Base-by-base conservation (phyloP, 2,329 filamentous ascomycete genomes). In the Metarhizium brunneum region DNA sequence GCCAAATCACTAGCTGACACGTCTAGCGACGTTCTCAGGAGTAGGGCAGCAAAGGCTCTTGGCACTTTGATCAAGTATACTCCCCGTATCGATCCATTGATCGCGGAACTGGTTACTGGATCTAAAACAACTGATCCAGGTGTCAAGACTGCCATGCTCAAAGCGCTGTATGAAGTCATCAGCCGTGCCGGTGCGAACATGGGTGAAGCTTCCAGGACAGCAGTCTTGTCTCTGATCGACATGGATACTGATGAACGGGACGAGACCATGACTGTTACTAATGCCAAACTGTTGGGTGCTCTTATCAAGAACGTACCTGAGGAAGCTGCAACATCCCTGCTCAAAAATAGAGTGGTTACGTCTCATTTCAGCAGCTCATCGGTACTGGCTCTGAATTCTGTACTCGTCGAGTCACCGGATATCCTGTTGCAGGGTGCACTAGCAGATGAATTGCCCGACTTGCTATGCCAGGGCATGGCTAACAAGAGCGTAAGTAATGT, bases 41-140 rank as follows among this genome's bases (percentile, higher is more conserved):
- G 86, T 57, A 84, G 95, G 61, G 94, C 95, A 53, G 94, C 94
- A 42, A 95, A 94, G 74, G 94, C 94, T 50, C 75, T 99, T 51
- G 94, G 95, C 57, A 97, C 92, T 10, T 74, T 99, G 58, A 99
- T 99, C 74, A 96, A 92, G 58, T 84, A 96, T 66, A 97, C 92
- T 1, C 92, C 94, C 30, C 86, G 95, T 66, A 90, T 99, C 29
- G 95, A 99, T 71, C 94, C 95, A 52, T 80, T 99, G 54, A 95
- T 99, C 61, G 76, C 82, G 58, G 94, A 99, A 72, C 80, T 99
- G 50, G 91, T 97, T 20, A 88, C 94, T n/a, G 94, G 94, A 50
- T 94, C 91, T 30, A 96, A 92, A 77, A 97, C 94, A 0, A 59
- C 66, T 25, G 92, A 97, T 66, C 68, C 84, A 6, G 92, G 92